These are phyloP conservation scores for Pelargonium cotyledonis DNA, from an alignment of 441 rosid genomes.

Conservation along the genomic window DNA sequence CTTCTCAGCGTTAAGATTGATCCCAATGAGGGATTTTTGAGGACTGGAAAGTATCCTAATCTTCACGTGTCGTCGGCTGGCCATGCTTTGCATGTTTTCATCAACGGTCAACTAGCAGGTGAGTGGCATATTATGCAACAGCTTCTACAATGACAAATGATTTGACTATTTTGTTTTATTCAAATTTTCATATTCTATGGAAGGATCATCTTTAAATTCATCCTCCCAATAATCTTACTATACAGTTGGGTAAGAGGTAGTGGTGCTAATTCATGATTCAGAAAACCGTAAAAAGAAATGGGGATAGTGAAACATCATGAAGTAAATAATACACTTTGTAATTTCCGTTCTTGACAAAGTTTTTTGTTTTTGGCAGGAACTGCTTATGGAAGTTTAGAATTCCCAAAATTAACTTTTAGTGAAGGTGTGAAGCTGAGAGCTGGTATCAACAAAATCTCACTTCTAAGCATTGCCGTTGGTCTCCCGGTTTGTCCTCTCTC, in stretches of 20 bases:
- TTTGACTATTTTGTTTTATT: too few relatives aligned
- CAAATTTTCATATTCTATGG: too few relatives aligned
- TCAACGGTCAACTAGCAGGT: conserved; percentile 84
- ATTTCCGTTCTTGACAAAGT: neutral
- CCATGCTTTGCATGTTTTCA: conserved; percentile 87
- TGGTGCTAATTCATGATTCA: too few relatives aligned
- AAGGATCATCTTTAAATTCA: too few relatives aligned
- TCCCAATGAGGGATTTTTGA: conserved; percentile 60
- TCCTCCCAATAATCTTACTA: too few relatives aligned
- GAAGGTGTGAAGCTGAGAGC: conserved; percentile 61
- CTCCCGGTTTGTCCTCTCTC: conserved; percentile 60
- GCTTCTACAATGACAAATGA: too few relatives aligned
- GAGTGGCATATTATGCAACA: conserved; percentile 8
- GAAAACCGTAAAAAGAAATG: too few relatives aligned
- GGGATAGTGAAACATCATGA: too few relatives aligned
- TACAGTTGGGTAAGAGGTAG: too few relatives aligned
- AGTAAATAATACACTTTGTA: neutral
- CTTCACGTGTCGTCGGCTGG: conserved; percentile 87
- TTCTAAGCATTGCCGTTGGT: conserved; percentile 89
- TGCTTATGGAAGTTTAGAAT: conserved; percentile 76
- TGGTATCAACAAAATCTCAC: conserved; percentile 69
- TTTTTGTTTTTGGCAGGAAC: conserved; percentile 46
- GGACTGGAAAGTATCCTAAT: conserved; percentile 53
- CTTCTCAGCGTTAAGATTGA: conserved; percentile 54
- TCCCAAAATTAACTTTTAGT: conserved; percentile 68